Conservation (phyloP, 2,329 filamentous ascomycete species). For the Ascochyta fabae region DNA sequence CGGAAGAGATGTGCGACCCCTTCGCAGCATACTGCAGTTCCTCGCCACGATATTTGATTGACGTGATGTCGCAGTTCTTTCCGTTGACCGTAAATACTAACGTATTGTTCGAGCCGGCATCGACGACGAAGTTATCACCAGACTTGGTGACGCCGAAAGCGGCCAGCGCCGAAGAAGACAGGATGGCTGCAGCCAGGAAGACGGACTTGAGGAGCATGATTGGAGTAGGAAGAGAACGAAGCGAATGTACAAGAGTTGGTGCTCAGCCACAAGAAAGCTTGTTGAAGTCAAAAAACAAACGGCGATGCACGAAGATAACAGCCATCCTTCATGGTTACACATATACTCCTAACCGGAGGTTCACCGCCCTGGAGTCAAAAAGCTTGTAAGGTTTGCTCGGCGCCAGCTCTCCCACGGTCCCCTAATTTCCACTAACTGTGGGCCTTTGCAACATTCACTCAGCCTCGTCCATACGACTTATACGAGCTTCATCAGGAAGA, state of each 20-base stretch:
- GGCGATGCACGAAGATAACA: neutral
- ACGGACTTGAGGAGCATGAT: slow-evolving; percentile 36
- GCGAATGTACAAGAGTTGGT: neutral
- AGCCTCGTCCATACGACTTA: neutral
- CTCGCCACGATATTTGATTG: slow-evolving; percentile 64
- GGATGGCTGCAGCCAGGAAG: slow-evolving; percentile 35
- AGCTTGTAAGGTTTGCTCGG: slow-evolving; percentile 20
- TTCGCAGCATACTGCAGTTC: slow-evolving; percentile 64
- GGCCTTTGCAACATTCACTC: slow-evolving; percentile 3
- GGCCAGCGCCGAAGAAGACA: slow-evolving; percentile 37
- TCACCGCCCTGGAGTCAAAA: neutral
- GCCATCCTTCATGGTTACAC: slow-evolving; percentile 5
- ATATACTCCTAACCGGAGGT: slow-evolving; percentile 6
- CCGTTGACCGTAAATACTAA: slow-evolving; percentile 47
- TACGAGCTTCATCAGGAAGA: neutral
- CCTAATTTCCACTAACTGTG: slow-evolving; percentile 26
- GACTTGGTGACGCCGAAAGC: slow-evolving; percentile 47
- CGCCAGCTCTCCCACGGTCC: slow-evolving; percentile 27
- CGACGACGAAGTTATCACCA: slow-evolving; percentile 40
- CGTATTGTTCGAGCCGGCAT: slow-evolving; percentile 42
- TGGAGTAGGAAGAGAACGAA: slow-evolving; percentile 1
- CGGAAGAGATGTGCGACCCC: slow-evolving; percentile 65
- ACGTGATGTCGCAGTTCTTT: slow-evolving; percentile 68
- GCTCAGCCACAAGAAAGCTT: slow-evolving; percentile 3
- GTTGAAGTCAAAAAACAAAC: neutral